Percentiles rank a stretch among this genome's conserved stretches.
These are phyloP conservation scores for Tolypocladium guangdongense DNA, from an alignment of 2,329 filamentous ascomycete species.

Conservation along the genomic window DNA sequence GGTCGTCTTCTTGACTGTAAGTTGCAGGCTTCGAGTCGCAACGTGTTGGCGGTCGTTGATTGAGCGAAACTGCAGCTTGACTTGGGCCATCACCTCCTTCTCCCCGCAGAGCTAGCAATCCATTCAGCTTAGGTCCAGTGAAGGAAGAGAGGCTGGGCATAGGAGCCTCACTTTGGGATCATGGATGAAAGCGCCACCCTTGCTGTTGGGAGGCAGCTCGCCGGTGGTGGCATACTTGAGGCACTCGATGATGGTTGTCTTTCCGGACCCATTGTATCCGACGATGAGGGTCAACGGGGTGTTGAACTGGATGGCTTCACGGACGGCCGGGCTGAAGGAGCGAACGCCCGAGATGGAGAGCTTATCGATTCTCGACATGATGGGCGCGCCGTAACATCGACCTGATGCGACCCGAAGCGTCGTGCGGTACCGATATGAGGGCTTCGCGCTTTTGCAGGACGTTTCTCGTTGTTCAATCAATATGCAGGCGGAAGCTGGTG, in stretches of 20 bases:
- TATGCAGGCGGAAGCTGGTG: background rate
- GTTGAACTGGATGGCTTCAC: slow-evolving; percentile 77
- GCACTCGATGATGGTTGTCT: slow-evolving; percentile 98
- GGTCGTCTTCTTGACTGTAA: slow-evolving; percentile 73
- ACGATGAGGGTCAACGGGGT: slow-evolving; percentile 92
- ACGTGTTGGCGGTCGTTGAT: slow-evolving; percentile 73
- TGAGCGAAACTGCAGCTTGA: slow-evolving; percentile 78
- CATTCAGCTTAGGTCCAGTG: slow-evolving; percentile 2
- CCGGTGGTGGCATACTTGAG: slow-evolving; percentile 97
- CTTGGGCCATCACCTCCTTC: slow-evolving; percentile 80
- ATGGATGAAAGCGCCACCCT: slow-evolving; percentile 86
- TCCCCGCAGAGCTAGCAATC: slow-evolving; percentile 57
- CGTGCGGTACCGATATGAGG: background rate
- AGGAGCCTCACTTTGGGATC: slow-evolving; percentile 63
- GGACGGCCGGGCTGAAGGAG: slow-evolving; percentile 68
- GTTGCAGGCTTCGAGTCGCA: slow-evolving; percentile 70
- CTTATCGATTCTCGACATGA: slow-evolving; percentile 76
- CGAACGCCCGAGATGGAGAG: slow-evolving; percentile 74
- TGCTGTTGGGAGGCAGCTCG: slow-evolving; percentile 83
- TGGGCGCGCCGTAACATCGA: slow-evolving; percentile 7
- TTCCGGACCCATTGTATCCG: slow-evolving; percentile 93
- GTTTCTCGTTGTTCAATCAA: background rate
- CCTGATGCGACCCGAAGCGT: background rate
- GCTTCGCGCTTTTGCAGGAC: background rate
- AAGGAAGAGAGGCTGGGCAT: background rate